Evolutionary conservation across 2,329 filamentous ascomycete genomes (phyloP), one percentile per base, ranked within the genome.

Genomic region (Mariannaea sp.): DNA sequence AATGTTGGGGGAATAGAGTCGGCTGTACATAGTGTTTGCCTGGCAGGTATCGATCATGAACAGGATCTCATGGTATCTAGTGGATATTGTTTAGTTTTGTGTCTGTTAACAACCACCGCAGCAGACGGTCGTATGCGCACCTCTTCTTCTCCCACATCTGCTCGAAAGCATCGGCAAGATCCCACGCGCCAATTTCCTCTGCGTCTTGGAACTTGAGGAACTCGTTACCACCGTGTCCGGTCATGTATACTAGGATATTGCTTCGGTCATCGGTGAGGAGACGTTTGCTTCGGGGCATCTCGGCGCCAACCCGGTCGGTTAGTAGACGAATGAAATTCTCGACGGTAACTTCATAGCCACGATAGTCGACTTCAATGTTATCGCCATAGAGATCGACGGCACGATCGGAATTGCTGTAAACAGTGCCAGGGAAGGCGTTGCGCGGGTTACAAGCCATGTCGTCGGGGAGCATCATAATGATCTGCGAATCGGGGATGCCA

Each of bases 31-130:
- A 26, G 94, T 99, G 73, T 99, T 99, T 49, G 94, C 94, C 76
- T 99, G 94, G 77, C 94, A 99, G 0, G 94, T 99, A 73, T 99
- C 94, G 74, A 99, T 99, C 94, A 99, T 99, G 79, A 99, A 99
- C 53, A 99, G 84, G 64, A 99, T 86, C 74, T 99, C 94, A 71
- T 97, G 90, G 74, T 97, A 99, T 70, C 87, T 89, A 41, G 19
- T 12, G 13, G 13, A 32, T 13, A 24, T 48, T 6, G 10, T 29
- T 59, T 36, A 62, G 53, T 19, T 39, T n/a, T 22, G 26, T 19
- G 16, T 39, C 13, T 22, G 26, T 19, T 7, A 30, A 35, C 4
- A 24, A 33, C 3, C 17, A 8, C 14, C 9, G 13, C 40, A 16
- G 17, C 26, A 17, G 22, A 33, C 17, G 16, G n/a, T 14, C 24